A percentile compares a stretch with the other conserved stretches of the same genome.
Conservation (phyloP, 768 basidiomycete genomes). For the Amanita phalloides region DNA sequence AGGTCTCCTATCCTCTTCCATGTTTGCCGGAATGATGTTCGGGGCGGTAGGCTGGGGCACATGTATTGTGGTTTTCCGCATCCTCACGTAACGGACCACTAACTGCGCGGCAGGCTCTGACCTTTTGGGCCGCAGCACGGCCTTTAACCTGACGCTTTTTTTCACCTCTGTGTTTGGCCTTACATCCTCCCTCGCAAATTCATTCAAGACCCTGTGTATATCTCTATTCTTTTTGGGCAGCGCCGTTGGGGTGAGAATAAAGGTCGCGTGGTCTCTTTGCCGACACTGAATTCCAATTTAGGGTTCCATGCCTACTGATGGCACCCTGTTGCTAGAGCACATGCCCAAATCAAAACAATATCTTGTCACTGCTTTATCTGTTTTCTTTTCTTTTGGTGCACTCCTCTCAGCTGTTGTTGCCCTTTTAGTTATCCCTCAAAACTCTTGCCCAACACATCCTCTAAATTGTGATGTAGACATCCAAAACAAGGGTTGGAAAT, state of each 20-base stretch:
- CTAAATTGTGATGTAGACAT: constrained; percentile 51
- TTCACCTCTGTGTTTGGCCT: constrained; percentile 87
- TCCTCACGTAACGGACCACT: background rate
- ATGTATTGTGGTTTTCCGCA: constrained; percentile 40
- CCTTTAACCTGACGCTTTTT: constrained; percentile 89
- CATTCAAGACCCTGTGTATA: constrained; percentile 60
- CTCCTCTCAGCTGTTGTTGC: constrained; percentile 78
- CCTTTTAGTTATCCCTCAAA: constrained; percentile 65
- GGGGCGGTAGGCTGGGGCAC: constrained; percentile 90
- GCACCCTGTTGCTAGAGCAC: constrained; percentile 86
- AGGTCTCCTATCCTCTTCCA: constrained; percentile 75
- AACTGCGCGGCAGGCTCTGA: constrained; percentile 51
- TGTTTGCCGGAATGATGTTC: constrained; percentile 97
- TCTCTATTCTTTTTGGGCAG: constrained; percentile 83
- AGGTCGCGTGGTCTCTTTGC: background rate
- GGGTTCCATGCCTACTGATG: constrained; percentile 97
- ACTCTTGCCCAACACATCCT: constrained; percentile 45
- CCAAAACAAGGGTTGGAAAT: constrained; percentile 85
- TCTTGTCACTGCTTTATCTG: constrained; percentile 81
- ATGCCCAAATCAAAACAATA: constrained; percentile 90
- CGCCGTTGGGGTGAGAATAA: constrained; percentile 74
- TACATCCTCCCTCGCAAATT: constrained; percentile 60
- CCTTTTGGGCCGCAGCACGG: constrained; percentile 74
- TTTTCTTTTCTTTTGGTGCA: constrained; percentile 94
- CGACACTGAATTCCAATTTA: constrained; percentile 16